Evolutionary conservation across 2,329 filamentous ascomycete species (phyloP).

Genomic region (Amauroascus niger): DNA sequence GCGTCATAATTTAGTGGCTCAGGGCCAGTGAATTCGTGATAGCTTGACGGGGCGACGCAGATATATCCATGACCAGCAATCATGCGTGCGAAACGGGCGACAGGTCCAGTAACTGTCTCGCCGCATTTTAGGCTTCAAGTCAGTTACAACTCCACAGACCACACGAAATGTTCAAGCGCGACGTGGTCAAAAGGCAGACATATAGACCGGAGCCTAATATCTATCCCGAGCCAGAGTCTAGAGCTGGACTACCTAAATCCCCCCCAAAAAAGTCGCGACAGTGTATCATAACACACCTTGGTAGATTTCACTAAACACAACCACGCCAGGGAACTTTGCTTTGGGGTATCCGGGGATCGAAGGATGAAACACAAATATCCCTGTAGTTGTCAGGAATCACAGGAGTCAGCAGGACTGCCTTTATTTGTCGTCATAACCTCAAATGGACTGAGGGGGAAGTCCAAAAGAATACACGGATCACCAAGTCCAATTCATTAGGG

Average conservation of each 20-base stretch:
- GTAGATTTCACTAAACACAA: conserved; percentile 89
- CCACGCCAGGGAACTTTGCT: conserved; percentile 79
- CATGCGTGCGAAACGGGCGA: conserved; percentile 78
- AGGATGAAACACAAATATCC: conserved; percentile 83
- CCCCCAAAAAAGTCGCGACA: too few relatives aligned
- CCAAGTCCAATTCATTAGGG: not conserved
- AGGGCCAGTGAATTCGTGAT: conserved; percentile 77
- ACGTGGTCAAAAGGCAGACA: too few relatives aligned
- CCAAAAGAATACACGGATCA: too few relatives aligned
- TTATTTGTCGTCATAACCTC: not conserved
- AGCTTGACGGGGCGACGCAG: conserved; percentile 78
- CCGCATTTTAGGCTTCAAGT: not conserved
- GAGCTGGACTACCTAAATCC: too few relatives aligned
- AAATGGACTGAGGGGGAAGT: too few relatives aligned
- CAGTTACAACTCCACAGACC: not conserved
- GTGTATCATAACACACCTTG: conserved; percentile 55
- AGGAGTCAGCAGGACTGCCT: not conserved
- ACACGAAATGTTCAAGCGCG: not conserved
- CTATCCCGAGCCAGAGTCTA: too few relatives aligned
- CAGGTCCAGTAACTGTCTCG: conserved; percentile 69
- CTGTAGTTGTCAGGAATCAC: conserved; percentile 38
- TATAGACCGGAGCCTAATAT: too few relatives aligned
- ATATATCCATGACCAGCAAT: conserved; percentile 92
- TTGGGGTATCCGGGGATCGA: conserved; percentile 75
- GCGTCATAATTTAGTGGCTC: conserved; percentile 77